A percentile compares a stretch with the other conserved stretches of the same genome.
Conservation (phyloP, 768 basidiomycete genomes). For the Suillus plorans region DNA sequence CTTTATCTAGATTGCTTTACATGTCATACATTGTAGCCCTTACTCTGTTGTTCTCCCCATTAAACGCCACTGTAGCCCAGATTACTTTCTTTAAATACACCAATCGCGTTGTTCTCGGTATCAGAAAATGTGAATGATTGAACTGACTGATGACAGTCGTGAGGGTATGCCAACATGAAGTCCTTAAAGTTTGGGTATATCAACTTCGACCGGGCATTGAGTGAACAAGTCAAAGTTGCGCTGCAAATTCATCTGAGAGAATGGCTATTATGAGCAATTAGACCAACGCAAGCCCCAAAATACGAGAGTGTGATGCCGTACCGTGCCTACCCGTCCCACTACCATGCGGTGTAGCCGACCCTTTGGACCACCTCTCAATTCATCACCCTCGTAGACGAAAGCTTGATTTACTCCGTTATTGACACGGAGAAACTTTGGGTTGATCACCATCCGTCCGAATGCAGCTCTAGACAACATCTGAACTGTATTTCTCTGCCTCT, state of each 20-base stretch:
- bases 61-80: neutral
- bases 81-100: neutral
- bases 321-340: conserved; percentile 48
- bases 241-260: conserved; percentile 49
- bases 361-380: conserved; percentile 56
- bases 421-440: conserved; percentile 42
- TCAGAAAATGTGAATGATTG: neutral
- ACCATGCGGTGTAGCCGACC: conserved; percentile 61
- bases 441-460: conserved; percentile 64
- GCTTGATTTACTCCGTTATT: conserved; percentile 46
- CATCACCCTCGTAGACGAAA: conserved; percentile 71
- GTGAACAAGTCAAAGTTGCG: conserved; percentile 69
- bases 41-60: neutral
- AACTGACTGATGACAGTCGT: neutral
- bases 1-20: neutral
- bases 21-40: conserved; percentile 3
- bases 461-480: conserved; percentile 46
- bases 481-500: conserved; percentile 46
- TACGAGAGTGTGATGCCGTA: conserved; percentile 32
- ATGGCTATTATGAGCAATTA: conserved; percentile 33
- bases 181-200: neutral
- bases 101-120: neutral
- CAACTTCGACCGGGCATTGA: conserved; percentile 25
- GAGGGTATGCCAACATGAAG: neutral
- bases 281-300: neutral